phyloP scores from a whole-genome alignment of 1,284 basidiomycete genomes.

The Cystobasidium pallidum region DNA sequence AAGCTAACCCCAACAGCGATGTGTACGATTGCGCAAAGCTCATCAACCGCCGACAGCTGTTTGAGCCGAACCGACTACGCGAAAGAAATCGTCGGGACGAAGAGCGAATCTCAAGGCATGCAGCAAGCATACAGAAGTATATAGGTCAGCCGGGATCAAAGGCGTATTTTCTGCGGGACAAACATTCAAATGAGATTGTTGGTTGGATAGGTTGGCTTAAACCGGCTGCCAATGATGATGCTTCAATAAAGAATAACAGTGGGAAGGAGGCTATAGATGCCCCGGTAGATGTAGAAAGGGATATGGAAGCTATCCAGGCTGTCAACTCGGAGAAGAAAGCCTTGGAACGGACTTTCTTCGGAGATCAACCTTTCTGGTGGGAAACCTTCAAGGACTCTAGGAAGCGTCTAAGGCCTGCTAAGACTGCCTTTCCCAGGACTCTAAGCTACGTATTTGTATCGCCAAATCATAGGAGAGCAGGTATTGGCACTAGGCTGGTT shows the following conservation, averaged over 20 bases:
- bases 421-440: neutral
- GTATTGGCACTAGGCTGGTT: slow-evolving; percentile 6
- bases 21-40: neutral
- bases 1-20: neutral
- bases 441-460: slow-evolving; percentile 10
- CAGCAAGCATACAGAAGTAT: neutral
- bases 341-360: neutral
- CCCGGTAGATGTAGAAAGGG: neutral
- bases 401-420: neutral
- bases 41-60: slow-evolving; percentile 15
- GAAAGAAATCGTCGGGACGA: neutral
- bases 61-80: slow-evolving; percentile 16
- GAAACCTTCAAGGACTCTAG: neutral
- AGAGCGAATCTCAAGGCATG: neutral
- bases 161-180: neutral
- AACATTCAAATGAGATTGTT: neutral
- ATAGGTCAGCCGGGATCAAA: neutral
- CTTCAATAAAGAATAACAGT: neutral
- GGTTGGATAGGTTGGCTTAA: slow-evolving; percentile 15
- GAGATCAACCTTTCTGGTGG: slow-evolving; percentile 2
- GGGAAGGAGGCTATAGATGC: neutral
- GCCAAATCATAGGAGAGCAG: neutral
- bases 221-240: neutral
- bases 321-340: slow-evolving; percentile 2
- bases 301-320: neutral